These are phyloP conservation scores for Arachnopeziza araneosa DNA, from an alignment of 2,329 filamentous ascomycete species.

Conservation along the genomic window DNA sequence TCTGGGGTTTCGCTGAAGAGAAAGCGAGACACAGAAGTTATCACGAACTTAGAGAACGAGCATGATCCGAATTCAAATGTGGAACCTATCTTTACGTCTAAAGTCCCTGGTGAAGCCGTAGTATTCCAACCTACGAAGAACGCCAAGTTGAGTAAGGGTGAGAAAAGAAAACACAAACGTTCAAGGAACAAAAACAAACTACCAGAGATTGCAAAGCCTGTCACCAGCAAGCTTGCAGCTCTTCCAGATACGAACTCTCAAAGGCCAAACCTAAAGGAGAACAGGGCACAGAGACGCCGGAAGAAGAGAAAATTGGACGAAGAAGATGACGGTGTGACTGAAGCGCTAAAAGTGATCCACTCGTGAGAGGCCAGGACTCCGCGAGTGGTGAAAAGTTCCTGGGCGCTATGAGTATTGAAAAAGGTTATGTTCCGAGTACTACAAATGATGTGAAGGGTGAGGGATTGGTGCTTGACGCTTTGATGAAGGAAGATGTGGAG, in stretches of 20 bases:
- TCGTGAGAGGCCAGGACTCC: conserved; percentile 32
- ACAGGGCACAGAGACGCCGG: not conserved
- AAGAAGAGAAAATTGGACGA: not conserved
- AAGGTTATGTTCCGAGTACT: not conserved
- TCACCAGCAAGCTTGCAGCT: not conserved
- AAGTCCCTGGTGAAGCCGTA: not conserved
- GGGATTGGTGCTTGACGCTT: not conserved
- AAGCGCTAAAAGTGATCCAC: conserved; percentile 30
- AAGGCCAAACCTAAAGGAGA: not conserved
- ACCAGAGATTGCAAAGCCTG: not conserved
- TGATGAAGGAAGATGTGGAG: not conserved
- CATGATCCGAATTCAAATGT: not conserved
- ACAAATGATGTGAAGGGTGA: not conserved
- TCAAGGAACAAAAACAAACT: not conserved
- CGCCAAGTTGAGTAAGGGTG: not conserved
- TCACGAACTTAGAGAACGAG: not conserved
- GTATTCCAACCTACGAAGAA: not conserved
- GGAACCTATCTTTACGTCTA: not conserved
- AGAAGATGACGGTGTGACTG: not conserved
- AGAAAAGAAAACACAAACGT: not conserved
- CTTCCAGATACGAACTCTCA: not conserved
- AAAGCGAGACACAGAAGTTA: not conserved
- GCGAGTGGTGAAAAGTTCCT: conserved; percentile 31
- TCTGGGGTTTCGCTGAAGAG: not conserved
- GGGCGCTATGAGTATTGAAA: conserved; percentile 14